These are phyloP conservation scores for Mikania micrantha DNA, from an alignment of 129 eudicot species.

Conservation along the genomic window DNA sequence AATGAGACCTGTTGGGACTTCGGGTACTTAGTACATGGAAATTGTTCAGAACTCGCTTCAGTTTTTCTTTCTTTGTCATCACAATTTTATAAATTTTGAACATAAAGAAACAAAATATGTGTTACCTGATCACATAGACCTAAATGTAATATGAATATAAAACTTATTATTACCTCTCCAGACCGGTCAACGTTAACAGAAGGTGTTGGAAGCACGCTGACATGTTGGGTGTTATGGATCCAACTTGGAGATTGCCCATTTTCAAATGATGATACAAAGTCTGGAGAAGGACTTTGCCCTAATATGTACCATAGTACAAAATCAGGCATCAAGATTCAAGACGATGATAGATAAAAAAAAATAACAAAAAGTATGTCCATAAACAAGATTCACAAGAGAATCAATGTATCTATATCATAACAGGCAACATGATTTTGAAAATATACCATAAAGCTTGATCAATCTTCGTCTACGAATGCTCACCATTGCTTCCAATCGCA, in stretches of 20 bases:
- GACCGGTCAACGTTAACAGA: slow-evolving; percentile 31
- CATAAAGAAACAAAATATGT: neutral
- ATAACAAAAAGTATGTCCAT: neutral
- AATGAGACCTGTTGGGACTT: neutral
- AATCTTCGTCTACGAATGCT: slow-evolving; percentile 60
- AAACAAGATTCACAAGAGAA: neutral
- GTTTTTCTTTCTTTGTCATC: neutral
- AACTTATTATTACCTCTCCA: slow-evolving; percentile 46
- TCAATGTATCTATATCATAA: slow-evolving; percentile 4
- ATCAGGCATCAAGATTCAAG: neutral
- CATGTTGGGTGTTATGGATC: slow-evolving; percentile 30
- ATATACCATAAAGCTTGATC: slow-evolving; percentile 38
- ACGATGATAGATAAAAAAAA: neutral
- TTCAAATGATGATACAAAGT: slow-evolving; percentile 33
- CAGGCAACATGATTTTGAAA: neutral
- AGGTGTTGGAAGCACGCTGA: slow-evolving; percentile 58
- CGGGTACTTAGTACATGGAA: neutral
- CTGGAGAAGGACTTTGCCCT: slow-evolving; percentile 54
- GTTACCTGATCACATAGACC: neutral
- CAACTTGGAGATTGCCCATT: slow-evolving; percentile 40
- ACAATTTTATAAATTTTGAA: neutral
- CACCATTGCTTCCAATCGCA: slow-evolving; percentile 62
- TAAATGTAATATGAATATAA: neutral
- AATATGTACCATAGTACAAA: neutral
- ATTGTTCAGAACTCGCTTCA: neutral